phyloP scores from a whole-genome alignment of 768 basidiomycete genomes.

The Tylopilus felleus region DNA sequence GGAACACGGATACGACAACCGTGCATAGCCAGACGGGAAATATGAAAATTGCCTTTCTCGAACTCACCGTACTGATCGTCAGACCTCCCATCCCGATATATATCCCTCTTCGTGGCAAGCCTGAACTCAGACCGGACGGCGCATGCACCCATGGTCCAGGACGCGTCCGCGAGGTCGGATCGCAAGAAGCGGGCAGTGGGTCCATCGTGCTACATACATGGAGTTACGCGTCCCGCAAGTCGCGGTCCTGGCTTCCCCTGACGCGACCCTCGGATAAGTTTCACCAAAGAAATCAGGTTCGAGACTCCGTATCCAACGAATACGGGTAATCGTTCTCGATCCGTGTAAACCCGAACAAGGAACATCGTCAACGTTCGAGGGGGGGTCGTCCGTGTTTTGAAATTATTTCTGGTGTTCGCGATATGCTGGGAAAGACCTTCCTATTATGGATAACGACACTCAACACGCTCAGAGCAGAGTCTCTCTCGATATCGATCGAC shows the following conservation, averaged over 20 bases:
- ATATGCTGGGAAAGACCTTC: slow-evolving; percentile 9
- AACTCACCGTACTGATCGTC: slow-evolving; percentile 15
- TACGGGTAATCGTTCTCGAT: slow-evolving; percentile 14
- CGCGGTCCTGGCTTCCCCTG: background rate
- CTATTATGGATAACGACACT: background rate
- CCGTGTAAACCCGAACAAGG: background rate
- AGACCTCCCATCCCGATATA: slow-evolving; percentile 19
- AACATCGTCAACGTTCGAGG: background rate
- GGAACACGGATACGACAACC: slow-evolving; percentile 10
- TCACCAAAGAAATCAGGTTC: slow-evolving; percentile 4
- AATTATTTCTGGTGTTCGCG: background rate
- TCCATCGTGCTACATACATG: background rate
- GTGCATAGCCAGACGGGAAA: background rate
- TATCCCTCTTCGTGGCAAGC: background rate
- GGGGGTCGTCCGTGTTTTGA: background rate
- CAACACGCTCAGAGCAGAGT: background rate
- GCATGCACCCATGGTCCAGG: background rate
- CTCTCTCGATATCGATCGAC: background rate
- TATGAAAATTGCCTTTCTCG: slow-evolving; percentile 1
- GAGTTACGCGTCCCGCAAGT: background rate
- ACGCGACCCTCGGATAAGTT: slow-evolving; percentile 26
- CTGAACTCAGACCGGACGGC: background rate
- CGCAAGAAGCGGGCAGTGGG: slow-evolving; percentile 5
- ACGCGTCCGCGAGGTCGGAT: slow-evolving; percentile 13
- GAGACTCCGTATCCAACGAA: too few species aligned